Base-by-base conservation (phyloP, 441 rosid genomes). In the Hura crepitans region DNA sequence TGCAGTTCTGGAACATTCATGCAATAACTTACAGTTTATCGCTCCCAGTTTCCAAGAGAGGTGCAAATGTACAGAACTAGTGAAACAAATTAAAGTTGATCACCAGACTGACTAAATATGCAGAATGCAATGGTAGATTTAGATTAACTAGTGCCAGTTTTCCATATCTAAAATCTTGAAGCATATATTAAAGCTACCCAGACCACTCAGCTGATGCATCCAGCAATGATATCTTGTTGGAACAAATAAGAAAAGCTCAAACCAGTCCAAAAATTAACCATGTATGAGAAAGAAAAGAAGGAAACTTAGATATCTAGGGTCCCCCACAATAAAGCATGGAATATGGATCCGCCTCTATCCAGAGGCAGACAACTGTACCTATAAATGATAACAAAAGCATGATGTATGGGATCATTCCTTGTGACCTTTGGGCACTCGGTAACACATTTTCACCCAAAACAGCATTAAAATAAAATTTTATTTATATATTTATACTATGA, bases 1-100 rank as follows among this genome's bases (percentile, higher is more conserved):
- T 56, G 76, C 74, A 80, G 78, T 66, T 71, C 80, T n/a, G 43
- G 65, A 25, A 68, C 70, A 68, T 67, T 54, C 72, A 69, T 42
- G 54, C 71, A 75, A 72, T 54, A 60, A 62, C 43, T 37, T 55
- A 31, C 51, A 67, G 57, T 27, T 50, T 72, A 75, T 58, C 71
- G 72, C 62, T 66, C 45, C 15, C 72, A 80, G 74, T 66, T 77
- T 66, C 67, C 14, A 59, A n/a, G 63, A 66, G 18, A 68, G 57
- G 31, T 35, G 70, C 17, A 35, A 45, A 37, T 53, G 66, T 60
- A 55, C 70, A 65, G 69, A 51, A 55, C 25, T 33, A 45, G 39
- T 39, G 47, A 30, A 51, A n/a, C 49, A 55, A 31, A 18, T 11
- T 56, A 39, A 31, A 42, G 2, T 50, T 66, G 59, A 47, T 59